Conservation (phyloP, 2,329 filamentous ascomycete genomes). For the Penicillium sp. region DNA sequence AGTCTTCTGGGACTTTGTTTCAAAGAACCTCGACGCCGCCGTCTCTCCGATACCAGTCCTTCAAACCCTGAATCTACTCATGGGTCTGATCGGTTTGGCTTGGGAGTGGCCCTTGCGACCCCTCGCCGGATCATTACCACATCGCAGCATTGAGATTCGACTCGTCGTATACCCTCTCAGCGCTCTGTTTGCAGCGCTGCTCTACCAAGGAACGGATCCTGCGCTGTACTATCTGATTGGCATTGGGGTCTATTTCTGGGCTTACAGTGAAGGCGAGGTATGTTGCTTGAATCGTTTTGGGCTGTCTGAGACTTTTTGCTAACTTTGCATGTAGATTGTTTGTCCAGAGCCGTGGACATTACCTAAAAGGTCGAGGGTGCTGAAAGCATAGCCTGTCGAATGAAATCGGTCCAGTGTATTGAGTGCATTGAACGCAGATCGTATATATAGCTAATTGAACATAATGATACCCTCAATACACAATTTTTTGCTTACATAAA, state of each 20-base stretch:
- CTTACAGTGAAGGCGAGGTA: slow-evolving; percentile 96
- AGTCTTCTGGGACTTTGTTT: slow-evolving; percentile 96
- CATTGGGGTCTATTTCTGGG: slow-evolving; percentile 91
- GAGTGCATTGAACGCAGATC: slow-evolving; percentile 20
- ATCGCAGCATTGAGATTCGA: slow-evolving; percentile 85
- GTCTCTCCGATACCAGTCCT: slow-evolving; percentile 87
- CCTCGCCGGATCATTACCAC: slow-evolving; percentile 75
- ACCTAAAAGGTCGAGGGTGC: slow-evolving; percentile 53
- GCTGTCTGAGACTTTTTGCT: slow-evolving; percentile 1
- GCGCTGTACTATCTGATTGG: slow-evolving; percentile 90
- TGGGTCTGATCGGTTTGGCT: slow-evolving; percentile 76
- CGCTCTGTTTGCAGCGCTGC: slow-evolving; percentile 71
- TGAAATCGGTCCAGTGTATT: slow-evolving; percentile 14
- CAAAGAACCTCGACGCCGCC: slow-evolving; percentile 81
- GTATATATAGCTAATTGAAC: slow-evolving; percentile 21
- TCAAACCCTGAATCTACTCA: slow-evolving; percentile 84
- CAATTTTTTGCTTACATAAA: no score
- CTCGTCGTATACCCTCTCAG: slow-evolving; percentile 81
- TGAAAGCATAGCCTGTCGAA: slow-evolving; percentile 34
- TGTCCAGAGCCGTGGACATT: slow-evolving; percentile 72
- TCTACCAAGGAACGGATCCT: slow-evolving; percentile 92
- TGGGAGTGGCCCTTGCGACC: slow-evolving; percentile 89
- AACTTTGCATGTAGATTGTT: slow-evolving; percentile 57
- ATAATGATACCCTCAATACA: not conserved
- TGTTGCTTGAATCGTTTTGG: slow-evolving; percentile 39